Base-by-base conservation (phyloP, 2,329 filamentous ascomycete genomes). In the Tolypocladium sp. region DNA sequence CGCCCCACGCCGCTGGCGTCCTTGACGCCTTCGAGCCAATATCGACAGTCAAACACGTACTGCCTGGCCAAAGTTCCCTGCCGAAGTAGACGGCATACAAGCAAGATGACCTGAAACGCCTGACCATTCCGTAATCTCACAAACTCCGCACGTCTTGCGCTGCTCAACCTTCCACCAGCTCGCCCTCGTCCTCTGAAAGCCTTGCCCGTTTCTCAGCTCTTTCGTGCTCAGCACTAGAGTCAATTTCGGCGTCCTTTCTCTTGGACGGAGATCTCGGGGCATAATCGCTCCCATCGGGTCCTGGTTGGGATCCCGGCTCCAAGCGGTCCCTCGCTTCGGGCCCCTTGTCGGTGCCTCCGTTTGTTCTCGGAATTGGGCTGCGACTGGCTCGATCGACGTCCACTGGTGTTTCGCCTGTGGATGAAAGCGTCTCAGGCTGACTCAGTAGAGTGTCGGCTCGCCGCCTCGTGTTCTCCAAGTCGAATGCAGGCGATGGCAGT, bases 381-480 rank as follows among this genome's bases (percentile, higher is more conserved):
- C 77, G 78, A 33, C 79, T 82, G 17, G 72, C 74, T 52, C 78
- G 74, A 38, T 82, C 80, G 13, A 73, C 70, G 52, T 77, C 74
- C 63, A 76, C 72, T 0, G 80, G 79, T 1, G 81, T 83, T 38
- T 76, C 79, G 33, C 77, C 77, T 25, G 74, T 75, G 57, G 79
- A 81, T 3, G 79, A 80, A n/a, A 73, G 68, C 17, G 71, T 74
- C 8, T 79, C 76, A 22, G 72, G 70, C 57, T 77, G 75, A 63
- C 75, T 77, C 44, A 73, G 65, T 4, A 70, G 60, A 1, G 70
- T 71, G 59, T 81, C 77, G 5, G 76, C 77, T 54, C 78, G 76
- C 37, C 82, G 74, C 55, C 82, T 74, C 3, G 83, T 85, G 58
- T 76, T 80, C 65, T 84, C 82, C 51, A 86, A 75, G 60, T 77